These are phyloP conservation scores for Termitomyces sp. DNA, from an alignment of 768 basidiomycete genomes.

Conservation along the genomic window DNA sequence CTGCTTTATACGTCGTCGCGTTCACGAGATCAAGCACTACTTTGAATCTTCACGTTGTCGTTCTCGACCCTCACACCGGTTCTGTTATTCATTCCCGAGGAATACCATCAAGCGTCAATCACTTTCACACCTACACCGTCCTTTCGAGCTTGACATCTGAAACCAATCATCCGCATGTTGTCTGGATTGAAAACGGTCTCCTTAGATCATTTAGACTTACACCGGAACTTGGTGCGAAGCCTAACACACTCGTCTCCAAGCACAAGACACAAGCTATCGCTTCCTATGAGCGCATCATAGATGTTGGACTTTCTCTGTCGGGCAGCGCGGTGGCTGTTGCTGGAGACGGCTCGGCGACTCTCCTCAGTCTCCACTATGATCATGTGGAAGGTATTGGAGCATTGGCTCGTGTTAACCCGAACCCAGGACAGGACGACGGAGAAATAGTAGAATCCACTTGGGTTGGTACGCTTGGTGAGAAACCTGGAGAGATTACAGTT, in stretches of 20 bases:
- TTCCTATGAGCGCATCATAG: conserved; percentile 47
- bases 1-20: conserved; percentile 54
- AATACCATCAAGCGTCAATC: conserved; percentile 45
- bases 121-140: conserved; percentile 26
- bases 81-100: conserved; percentile 39
- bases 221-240: conserved; percentile 44
- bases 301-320: conserved; percentile 49
- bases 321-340: conserved; percentile 60
- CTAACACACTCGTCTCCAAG: conserved; percentile 25
- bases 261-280: conserved; percentile 4
- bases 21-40: conserved; percentile 43
- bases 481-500: conserved; percentile 9
- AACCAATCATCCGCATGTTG: conserved; percentile 26
- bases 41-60: conserved; percentile 63
- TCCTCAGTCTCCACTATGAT: conserved; percentile 46
- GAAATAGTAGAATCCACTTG: conserved; percentile 10
- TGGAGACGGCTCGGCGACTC: conserved; percentile 47
- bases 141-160: conserved; percentile 13
- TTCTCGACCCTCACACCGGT: conserved; percentile 52
- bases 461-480: conserved; percentile 4
- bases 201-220: conserved; percentile 47
- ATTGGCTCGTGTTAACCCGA: conserved; percentile 47
- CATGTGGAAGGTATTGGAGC: conserved; percentile 41
- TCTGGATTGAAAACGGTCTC: conserved; percentile 49
- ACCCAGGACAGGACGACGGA: conserved; percentile 8